Conservation (phyloP, 1,284 basidiomycete genomes). For the Malassezia vespertilionis region DNA sequence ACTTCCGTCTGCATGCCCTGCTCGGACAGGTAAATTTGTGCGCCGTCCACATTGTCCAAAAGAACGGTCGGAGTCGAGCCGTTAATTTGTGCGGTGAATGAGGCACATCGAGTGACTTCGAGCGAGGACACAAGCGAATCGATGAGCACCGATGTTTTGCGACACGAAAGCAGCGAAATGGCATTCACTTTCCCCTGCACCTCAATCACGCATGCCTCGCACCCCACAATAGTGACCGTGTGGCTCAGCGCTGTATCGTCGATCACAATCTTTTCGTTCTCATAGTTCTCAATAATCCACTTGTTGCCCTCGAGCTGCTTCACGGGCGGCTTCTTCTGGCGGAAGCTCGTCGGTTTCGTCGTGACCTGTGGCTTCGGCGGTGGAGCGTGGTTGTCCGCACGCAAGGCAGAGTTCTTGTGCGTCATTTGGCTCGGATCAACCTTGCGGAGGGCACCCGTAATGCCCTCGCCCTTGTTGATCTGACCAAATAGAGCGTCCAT, state of each 20-base stretch:
- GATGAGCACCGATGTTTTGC: conserved; percentile 75
- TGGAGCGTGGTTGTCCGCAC: conserved; percentile 48
- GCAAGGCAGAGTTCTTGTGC: conserved; percentile 87
- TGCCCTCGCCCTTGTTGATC: conserved; percentile 76
- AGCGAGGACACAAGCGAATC: conserved; percentile 83
- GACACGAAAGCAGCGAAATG: conserved; percentile 76
- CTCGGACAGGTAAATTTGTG: conserved; percentile 85
- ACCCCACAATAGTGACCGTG: conserved; percentile 77
- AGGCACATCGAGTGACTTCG: conserved; percentile 77
- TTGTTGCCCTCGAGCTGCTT: conserved; percentile 82
- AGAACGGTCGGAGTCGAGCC: conserved; percentile 82
- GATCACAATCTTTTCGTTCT: conserved; percentile 65
- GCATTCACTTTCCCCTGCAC: conserved; percentile 94
- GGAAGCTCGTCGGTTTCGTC: conserved; percentile 26
- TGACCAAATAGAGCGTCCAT: conserved; percentile 81
- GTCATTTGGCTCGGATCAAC: conserved; percentile 95
- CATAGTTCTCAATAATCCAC: conserved; percentile 89
- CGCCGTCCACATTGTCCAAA: conserved; percentile 86
- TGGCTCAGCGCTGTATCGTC: conserved; percentile 72
- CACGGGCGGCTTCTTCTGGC: conserved; percentile 76
- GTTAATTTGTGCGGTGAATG: conserved; percentile 83
- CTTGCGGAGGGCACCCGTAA: conserved; percentile 81
- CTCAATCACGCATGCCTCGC: conserved; percentile 76
- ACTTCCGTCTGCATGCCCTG: conserved; percentile 71
- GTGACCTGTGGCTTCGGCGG: conserved; percentile 1